Conservation (phyloP, 371 early-diverging fungal genomes). For the Nematocida minor region DNA sequence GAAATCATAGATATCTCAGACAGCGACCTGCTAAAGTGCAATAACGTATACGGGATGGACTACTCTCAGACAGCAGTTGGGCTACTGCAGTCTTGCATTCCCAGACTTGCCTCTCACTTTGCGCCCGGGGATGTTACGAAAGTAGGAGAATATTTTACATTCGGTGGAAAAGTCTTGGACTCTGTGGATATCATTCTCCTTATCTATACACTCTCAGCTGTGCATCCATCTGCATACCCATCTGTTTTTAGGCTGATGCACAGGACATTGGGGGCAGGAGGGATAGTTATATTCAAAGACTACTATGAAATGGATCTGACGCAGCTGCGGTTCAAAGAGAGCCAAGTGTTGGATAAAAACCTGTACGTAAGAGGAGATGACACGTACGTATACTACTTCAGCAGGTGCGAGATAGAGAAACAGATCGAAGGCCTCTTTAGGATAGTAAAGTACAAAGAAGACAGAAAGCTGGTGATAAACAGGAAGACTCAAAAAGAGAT, state of each 20-base stretch:
- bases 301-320: constrained; percentile 79
- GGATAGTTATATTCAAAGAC: constrained; percentile 73
- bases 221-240: constrained; percentile 46
- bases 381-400: constrained; percentile 66
- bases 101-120: background rate
- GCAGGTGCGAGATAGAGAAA: constrained; percentile 2
- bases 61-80: constrained; percentile 43
- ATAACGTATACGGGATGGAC: constrained; percentile 49
- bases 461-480: constrained; percentile 85
- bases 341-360: constrained; percentile 72
- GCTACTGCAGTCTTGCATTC: constrained; percentile 31
- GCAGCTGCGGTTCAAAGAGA: constrained; percentile 75
- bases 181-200: constrained; percentile 46
- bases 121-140: background rate
- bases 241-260: constrained; percentile 31
- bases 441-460: constrained; percentile 77
- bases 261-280: constrained; percentile 45
- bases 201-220: constrained; percentile 57
- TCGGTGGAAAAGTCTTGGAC: background rate
- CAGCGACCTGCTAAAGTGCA: background rate
- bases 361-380: constrained; percentile 82
- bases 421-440: constrained; percentile 50
- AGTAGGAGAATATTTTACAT: background rate
- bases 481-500: constrained; percentile 81
- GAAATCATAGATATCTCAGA: background rate